Base-by-base conservation (phyloP, 768 basidiomycete species). In the Coprinellus micaceus region DNA sequence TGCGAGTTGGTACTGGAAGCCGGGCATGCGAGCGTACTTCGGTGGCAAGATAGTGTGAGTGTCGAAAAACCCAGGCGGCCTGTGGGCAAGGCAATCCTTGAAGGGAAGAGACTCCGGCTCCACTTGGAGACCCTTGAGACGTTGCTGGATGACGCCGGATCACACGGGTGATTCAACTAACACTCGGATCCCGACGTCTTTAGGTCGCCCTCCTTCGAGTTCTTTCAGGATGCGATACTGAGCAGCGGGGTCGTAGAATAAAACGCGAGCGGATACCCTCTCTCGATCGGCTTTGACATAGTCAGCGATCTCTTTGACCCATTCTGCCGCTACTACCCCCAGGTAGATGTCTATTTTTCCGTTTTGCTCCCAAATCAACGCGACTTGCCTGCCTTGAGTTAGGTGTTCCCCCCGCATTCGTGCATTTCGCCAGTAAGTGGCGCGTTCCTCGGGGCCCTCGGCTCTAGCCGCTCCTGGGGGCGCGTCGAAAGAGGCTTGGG, bases 121-220 rank as follows among this genome's bases (percentile, higher is more conserved):
- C 1, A 71, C 68, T 24, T 80, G 75, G 3, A 90, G 72, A 0
- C 81, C 77, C 56, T 85, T 76, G 13, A 90, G 73, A 70, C 89
- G 89, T 0, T 88, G 88, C 6, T 84, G 74, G 29, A 86, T 78
- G 0, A 83, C 73, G 57, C 87, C 87, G 58, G 79, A 88, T 80
- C 89, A 79, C 54, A 89, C 79, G 0, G 81, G 77, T 0, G 80
- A 76, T 57, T 89, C 87, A 13, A 89, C 69, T 22, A 89, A 69
- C 2, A 86, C 51, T 48, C 58, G 69, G 47, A 59, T 67, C 7
- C 57, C 64, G 60, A 71, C 66, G 41, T 49, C 25, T 39, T 60
- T 22, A 10, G 53, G 50, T 17, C 25, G 24, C 19, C 66, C 51
- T 1, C 57, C 13, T 66, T 62, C 40, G n/a, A 72, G 64, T 1